Base-by-base conservation (phyloP, 1,139 yeast genomes). In the Ogataea hybrid region DNA sequence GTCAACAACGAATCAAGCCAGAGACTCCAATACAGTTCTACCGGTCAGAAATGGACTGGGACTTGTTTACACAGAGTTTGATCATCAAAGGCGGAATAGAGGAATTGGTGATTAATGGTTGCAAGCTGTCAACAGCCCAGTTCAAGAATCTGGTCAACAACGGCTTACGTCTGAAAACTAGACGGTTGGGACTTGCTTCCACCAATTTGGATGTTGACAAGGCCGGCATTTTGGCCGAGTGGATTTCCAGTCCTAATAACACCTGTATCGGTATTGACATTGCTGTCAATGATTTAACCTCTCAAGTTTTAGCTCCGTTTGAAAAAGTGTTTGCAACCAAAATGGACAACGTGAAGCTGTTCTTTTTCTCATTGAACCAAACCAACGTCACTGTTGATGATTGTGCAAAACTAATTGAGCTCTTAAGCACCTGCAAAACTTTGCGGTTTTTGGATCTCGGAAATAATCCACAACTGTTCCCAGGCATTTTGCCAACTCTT, bases 81-180 rank as follows among this genome's bases (percentile, higher is more conserved):
- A 65, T 65, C 3, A 48, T 62, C 9, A 69, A 92, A 50, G 82
- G 84, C 10, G 95, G 95, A 0, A 70, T 89, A 37, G 95, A 86
- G 59, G 96, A 89, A 57, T 69, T 90, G 49, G 80, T 87, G 17
- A 68, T 90, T 28, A 87, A 87, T 58, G 96, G 96, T 4, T 82
- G 95, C 53, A 77, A 78, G 58, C 65, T 86, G 28, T 67, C 78
- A 1, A 74, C 75, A 38, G 72, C 67, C 2, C 69, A 66, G 17
- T 81, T 88, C 50, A 59, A 67, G 27, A 62, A 65, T 9, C 62
- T 84, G 37, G 68, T 89, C 18, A 67, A 67, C 18, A 67, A 68
- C 16, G 87, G 86, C 0, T 71, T 83, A 14, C 54, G 68, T 4
- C 57, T 69, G 14, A 65, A 72, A 12, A 85, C 95, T 1, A 77